Conservation (phyloP, 2,329 filamentous ascomycete genomes). For the Microsporum canis region DNA sequence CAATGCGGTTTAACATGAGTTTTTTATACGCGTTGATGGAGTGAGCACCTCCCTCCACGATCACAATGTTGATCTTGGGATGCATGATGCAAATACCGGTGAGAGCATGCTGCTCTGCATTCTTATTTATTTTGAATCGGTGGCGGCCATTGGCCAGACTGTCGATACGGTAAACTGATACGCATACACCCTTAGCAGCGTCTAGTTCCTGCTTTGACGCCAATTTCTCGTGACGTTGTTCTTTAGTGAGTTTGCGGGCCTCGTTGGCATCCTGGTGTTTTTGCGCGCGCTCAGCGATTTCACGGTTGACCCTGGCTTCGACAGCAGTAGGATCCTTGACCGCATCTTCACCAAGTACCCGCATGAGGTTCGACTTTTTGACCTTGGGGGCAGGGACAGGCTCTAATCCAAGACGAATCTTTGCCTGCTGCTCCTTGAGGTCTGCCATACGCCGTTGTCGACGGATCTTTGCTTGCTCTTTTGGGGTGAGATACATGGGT, state of each 20-base stretch:
- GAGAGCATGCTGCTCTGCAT: slow-evolving; percentile 77
- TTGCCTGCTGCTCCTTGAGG: slow-evolving; percentile 90
- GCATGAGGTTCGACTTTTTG: slow-evolving; percentile 96
- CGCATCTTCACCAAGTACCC: slow-evolving; percentile 79
- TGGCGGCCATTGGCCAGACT: slow-evolving; percentile 87
- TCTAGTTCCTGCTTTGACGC: slow-evolving; percentile 74
- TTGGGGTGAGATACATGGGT: slow-evolving; percentile 80
- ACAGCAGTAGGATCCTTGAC: slow-evolving; percentile 97
- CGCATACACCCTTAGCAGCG: slow-evolving; percentile 69
- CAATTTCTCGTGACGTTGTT: slow-evolving; percentile 76
- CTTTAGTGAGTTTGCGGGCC: slow-evolving; percentile 76
- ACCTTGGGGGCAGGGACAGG: slow-evolving; percentile 90
- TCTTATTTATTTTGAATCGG: slow-evolving; percentile 83
- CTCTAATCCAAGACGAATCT: slow-evolving; percentile 81
- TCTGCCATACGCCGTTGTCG: slow-evolving; percentile 85
- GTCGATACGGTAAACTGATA: slow-evolving; percentile 80
- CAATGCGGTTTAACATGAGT: slow-evolving; percentile 82
- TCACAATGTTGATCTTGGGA: slow-evolving; percentile 74
- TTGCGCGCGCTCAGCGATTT: slow-evolving; percentile 76
- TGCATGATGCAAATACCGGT: slow-evolving; percentile 89
- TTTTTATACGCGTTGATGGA: slow-evolving; percentile 79
- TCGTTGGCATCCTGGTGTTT: slow-evolving; percentile 71
- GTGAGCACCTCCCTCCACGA: slow-evolving; percentile 83
- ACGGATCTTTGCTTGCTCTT: slow-evolving; percentile 83
- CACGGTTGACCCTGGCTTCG: slow-evolving; percentile 81